Conservation (phyloP, 2,329 filamentous ascomycete species). For the Aspergillus fumigatiaffinis region DNA sequence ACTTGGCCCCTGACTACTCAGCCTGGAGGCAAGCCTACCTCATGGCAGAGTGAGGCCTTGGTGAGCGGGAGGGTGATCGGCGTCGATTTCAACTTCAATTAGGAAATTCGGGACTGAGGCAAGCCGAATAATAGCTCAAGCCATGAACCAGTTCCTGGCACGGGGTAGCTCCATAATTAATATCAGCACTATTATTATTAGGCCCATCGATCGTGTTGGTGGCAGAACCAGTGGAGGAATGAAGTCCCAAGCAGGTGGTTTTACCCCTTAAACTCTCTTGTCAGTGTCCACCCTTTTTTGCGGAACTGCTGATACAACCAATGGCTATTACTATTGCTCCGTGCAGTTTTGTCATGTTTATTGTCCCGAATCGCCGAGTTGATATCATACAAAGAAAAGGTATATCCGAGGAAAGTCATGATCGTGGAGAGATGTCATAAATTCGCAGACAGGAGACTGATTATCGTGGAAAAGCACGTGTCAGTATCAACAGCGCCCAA, state of each 20-base stretch:
- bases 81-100: slow-evolving; percentile 6
- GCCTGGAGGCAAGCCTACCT: neutral
- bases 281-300: neutral
- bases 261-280: slow-evolving; percentile 2
- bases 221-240: slow-evolving; percentile 12
- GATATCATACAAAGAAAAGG: neutral
- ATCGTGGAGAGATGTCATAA: neutral
- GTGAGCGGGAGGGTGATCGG: slow-evolving; percentile 9
- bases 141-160: slow-evolving; percentile 2
- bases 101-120: slow-evolving; percentile 1
- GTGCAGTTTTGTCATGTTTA: no score
- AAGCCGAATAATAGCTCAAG: neutral
- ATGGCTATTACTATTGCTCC: no score
- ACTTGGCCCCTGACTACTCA: neutral
- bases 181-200: neutral
- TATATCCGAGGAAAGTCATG: neutral
- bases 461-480: neutral
- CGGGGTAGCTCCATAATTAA: neutral
- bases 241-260: neutral
- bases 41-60: slow-evolving; percentile 4
- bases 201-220: slow-evolving; percentile 11
- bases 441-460: neutral
- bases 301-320: no score
- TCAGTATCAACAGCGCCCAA: neutral
- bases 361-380: neutral